Evolutionary conservation across 805 yeast genomes (phyloP), one percentile per base, ranked within the genome.

Genomic region (Candida insectalens): DNA sequence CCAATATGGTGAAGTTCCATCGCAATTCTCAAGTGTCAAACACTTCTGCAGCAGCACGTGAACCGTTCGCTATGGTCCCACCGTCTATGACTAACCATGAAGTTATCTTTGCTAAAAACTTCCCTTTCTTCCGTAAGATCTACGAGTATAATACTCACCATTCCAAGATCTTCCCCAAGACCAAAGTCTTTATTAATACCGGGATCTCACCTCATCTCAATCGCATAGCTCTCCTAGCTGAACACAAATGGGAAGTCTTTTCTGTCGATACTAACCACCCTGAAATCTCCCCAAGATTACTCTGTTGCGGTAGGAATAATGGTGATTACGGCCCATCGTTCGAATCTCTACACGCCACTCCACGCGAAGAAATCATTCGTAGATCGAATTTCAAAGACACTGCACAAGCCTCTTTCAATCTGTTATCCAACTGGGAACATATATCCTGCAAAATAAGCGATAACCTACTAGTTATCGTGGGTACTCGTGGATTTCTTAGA

Each of bases 91-190:
- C 51, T 15, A 49, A 49, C 31, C 74, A 77, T 41, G 95, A 83
- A 49, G 65, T 69, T 35, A 65, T 75, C 34, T 84, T 77, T 52
- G 76, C 78, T 5, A 80, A 77, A 46, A 83, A 89, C 45, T 87
- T 84, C 56, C 96, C 96, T 0, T 72, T 76, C 36, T 83, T 80
- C 50, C 66, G 95, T 38, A 77, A 71, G 40, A 65, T 71, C 32
- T 63, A 66, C 32, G 73, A 73, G 29, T 68, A 67, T 47, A 58
- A 63, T 19, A 71, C 79, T 0, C 77, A 73, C 37, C 51, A 51
- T 17, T 55, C 74, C 6, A 65, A 65, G 32, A 60, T 72, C 35
- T 58, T 74, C 21, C 51, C 69, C 32, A 58, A 69, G 22, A 59
- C 74, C 33, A 60, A 67, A 57, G 40, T 68, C 43, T 59, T 70